Base-by-base conservation (phyloP, 2,329 filamentous ascomycete genomes). In the Talaromyces sp. region DNA sequence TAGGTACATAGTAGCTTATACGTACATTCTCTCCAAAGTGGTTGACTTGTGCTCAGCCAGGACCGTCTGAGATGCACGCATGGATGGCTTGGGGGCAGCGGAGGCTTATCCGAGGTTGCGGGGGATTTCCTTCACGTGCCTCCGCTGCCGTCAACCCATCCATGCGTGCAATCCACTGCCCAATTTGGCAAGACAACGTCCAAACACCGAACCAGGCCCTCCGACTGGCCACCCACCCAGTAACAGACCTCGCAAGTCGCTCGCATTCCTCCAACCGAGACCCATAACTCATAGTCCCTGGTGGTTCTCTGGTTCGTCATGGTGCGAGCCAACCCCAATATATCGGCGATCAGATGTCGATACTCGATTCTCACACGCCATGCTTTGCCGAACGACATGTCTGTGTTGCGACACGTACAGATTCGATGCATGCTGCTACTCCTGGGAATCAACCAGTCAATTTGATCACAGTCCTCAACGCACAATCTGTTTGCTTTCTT, bases 81-180 rank as follows among this genome's bases (percentile, higher is more conserved):
- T 28, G 28, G 3, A 28, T 3, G 3, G 3, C 18, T 12, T 44
- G 48, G 16, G 18, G 28, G 7, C 25, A 18, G 28, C n/a, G 28
- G 11, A 35, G 50, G n/a, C 28, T 35, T 54, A 35, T 23, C 50
- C 50, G 50, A 54, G 50, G 50, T 37, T 54, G 50, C n/a, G 50
- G 31, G 50, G 9, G 8, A 12, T 23, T 54, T 37, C 18, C 50
- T 54, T 54, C 50, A 54, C 12, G 12, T n/a, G n/a, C n/a, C n/a
- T n/a, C n/a, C n/a, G n/a, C n/a, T n/a, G n/a, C n/a, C n/a, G n/a
- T n/a, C n/a, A n/a, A n/a, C n/a, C n/a, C n/a, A n/a, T n/a, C n/a
- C n/a, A n/a, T n/a, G n/a, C n/a, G n/a, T 54, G 50, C 31, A 37
- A 37, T 37, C 50, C 50, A 35, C 31, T 52, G 2, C 7, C 6